Evolutionary conservation across 345 rosid genomes (phyloP).

Genomic region (Draba incana): DNA sequence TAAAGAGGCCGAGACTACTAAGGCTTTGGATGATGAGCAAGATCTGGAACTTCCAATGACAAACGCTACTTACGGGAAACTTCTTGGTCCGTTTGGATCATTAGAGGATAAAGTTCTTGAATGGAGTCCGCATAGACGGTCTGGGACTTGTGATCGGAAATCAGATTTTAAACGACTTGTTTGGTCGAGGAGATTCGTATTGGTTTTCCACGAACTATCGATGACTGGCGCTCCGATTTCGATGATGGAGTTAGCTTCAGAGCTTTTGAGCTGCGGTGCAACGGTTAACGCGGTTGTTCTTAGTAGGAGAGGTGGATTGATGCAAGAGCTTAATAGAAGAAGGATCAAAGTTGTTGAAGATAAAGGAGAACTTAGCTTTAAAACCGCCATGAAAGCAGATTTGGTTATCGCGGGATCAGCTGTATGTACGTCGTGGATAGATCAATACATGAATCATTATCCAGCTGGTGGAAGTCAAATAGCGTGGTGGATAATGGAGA

Average conservation of each 20-base stretch:
- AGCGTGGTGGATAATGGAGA: conserved; percentile 99
- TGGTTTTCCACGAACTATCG: conserved; percentile 90
- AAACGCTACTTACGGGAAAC: conserved; percentile 72
- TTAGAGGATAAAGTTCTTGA: conserved; percentile 72
- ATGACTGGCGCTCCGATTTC: conserved; percentile 99
- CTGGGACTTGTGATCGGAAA: conserved; percentile 91
- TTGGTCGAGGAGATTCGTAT: conserved; percentile 91
- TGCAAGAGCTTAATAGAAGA: conserved; percentile 82
- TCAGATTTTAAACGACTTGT: conserved; percentile 85
- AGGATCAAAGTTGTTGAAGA: conserved; percentile 89
- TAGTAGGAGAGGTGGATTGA: conserved; percentile 87
- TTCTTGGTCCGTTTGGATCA: conserved; percentile 89
- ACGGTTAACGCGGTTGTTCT: conserved; percentile 89
- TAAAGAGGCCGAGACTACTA: conserved; percentile 40
- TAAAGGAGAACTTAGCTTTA: conserved; percentile 86
- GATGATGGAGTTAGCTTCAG: conserved; percentile 95
- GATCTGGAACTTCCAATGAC: conserved; percentile 64
- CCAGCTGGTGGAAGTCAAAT: conserved; percentile 95
- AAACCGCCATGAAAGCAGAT: conserved; percentile 93
- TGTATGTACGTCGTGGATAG: conserved; percentile 94
- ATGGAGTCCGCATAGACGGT: conserved; percentile 87
- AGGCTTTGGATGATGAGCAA: conserved; percentile 50
- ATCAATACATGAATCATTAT: conserved; percentile 76
- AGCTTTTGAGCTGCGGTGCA: conserved; percentile 98
- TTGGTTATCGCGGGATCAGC: conserved; percentile 95